Base-by-base conservation (phyloP, 306 rosid species). In the Prunus armeniaca region DNA sequence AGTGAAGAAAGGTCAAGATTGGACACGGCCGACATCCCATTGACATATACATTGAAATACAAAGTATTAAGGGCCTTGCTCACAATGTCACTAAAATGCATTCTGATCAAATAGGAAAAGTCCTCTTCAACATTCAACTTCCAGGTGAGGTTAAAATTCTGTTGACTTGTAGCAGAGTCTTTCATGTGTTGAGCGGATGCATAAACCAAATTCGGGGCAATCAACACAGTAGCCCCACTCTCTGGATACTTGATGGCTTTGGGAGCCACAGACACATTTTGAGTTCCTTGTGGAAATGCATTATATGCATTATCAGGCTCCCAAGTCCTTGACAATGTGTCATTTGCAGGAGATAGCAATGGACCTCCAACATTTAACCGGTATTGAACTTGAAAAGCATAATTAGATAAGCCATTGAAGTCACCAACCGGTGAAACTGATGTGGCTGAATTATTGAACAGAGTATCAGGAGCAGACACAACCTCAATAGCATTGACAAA, bases 51-150 rank as follows among this genome's bases (percentile, higher is more conserved):
- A 73, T 88, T 79, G 83, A 94, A 90, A 81, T 75, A 86, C 50
- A 94, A 68, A 64, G 28, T 69, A 17, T 83, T 72, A 0, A 90
- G 82, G 17, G 69, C 63, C 50, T 60, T 71, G 82, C 97, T 91
- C n/a, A 91, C 87, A 38, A 94, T 91, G 78, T 94, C 98, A 61
- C 96, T 90, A 56, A 94, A 94, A 82, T 94, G 98, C 79, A 91
- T 20, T 69, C 98, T 90, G 54, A 93, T 79, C 86, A 91, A 84
- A 74, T 91, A 94, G 17, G 91, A 88, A 60, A 78, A 88, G 46
- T 83, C 82, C 20, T 45, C 54, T 12, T 91, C 98, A n/a, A 89
- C 94, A 41, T 78, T 75, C 67, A 94, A 46, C 76, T 65, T 76
- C 98, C 97, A 94, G 50, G 82, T 88, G 25, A 94, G 87, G 30